Evolutionary conservation across 2,329 filamentous ascomycete genomes (phyloP).

Genomic region (Calonectria pseudoturangicola): DNA sequence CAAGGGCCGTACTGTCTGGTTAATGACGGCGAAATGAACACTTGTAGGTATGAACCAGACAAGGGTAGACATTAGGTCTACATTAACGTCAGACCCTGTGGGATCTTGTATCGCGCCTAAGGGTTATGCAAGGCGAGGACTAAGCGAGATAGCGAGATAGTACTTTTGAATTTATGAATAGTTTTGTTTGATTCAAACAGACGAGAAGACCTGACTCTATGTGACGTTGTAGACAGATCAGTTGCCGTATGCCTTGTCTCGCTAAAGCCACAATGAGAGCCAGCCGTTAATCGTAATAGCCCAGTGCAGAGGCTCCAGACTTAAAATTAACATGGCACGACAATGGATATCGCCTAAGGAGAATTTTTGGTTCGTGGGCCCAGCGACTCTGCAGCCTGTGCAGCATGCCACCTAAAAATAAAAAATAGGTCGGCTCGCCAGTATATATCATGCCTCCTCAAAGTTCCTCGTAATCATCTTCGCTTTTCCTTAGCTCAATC

Average conservation of each 20-base stretch:
- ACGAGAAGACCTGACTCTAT: slow-evolving; percentile 37
- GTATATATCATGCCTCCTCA: slow-evolving; percentile 19
- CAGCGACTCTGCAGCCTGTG: slow-evolving; percentile 20
- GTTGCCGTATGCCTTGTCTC: slow-evolving; percentile 28
- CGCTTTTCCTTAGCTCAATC: slow-evolving; percentile 61
- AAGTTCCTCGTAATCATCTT: slow-evolving; percentile 33
- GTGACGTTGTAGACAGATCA: slow-evolving; percentile 34
- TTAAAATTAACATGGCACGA: slow-evolving; percentile 38
- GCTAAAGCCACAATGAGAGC: slow-evolving; percentile 20
- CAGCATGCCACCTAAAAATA: slow-evolving; percentile 30
- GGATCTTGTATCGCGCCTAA: slow-evolving; percentile 45
- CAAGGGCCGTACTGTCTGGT: slow-evolving; percentile 33
- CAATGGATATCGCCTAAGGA: slow-evolving; percentile 33
- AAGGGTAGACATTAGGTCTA: slow-evolving; percentile 36
- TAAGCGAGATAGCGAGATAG: slow-evolving; percentile 46
- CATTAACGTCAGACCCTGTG: slow-evolving; percentile 38
- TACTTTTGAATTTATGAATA: slow-evolving; percentile 47
- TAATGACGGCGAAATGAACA: slow-evolving; percentile 31
- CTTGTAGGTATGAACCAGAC: slow-evolving; percentile 25
- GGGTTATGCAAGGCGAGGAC: slow-evolving; percentile 33
- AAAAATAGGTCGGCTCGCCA: slow-evolving; percentile 18
- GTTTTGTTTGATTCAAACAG: slow-evolving; percentile 49
- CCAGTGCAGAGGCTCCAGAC: slow-evolving; percentile 28
- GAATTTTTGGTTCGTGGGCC: slow-evolving; percentile 13
- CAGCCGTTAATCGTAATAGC: slow-evolving; percentile 19